phyloP scores from a whole-genome alignment of 495 filamentous ascomycete genomes.

The Chaetomidium leptoderma region DNA sequence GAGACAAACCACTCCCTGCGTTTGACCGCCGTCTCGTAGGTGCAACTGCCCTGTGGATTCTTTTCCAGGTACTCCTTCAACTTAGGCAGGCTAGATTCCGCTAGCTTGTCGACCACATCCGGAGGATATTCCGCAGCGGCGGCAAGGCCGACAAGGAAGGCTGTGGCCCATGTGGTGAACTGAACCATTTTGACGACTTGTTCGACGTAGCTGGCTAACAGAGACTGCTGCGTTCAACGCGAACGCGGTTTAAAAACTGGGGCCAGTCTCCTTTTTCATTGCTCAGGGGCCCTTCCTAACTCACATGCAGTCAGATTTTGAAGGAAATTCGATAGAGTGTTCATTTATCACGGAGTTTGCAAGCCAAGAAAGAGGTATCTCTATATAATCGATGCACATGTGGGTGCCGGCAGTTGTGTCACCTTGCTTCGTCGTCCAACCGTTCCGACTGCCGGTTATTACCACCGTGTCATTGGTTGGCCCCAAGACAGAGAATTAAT shows the following conservation, averaged over 20 bases:
- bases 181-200: neutral
- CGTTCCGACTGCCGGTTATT: neutral
- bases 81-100: slow-evolving; percentile 15
- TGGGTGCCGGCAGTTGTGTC: neutral
- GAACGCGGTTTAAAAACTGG: no score
- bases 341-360: neutral
- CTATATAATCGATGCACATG: no score
- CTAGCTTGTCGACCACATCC: slow-evolving; percentile 23
- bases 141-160: slow-evolving; percentile 2
- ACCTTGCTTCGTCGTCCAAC: neutral
- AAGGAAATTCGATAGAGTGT: neutral
- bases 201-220: no score
- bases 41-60: slow-evolving; percentile 26
- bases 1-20: slow-evolving; percentile 25
- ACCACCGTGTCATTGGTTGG: neutral
- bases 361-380: neutral
- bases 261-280: neutral
- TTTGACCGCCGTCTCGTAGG: slow-evolving; percentile 19
- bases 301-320: no score
- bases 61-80: slow-evolving; percentile 25
- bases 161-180: neutral
- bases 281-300: no score
- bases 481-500: neutral
- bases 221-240: no score
- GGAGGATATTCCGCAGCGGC: slow-evolving; percentile 14